These are phyloP conservation scores for Plenodomus biglobosus DNA, from an alignment of 2,329 filamentous ascomycete species.

Conservation along the genomic window DNA sequence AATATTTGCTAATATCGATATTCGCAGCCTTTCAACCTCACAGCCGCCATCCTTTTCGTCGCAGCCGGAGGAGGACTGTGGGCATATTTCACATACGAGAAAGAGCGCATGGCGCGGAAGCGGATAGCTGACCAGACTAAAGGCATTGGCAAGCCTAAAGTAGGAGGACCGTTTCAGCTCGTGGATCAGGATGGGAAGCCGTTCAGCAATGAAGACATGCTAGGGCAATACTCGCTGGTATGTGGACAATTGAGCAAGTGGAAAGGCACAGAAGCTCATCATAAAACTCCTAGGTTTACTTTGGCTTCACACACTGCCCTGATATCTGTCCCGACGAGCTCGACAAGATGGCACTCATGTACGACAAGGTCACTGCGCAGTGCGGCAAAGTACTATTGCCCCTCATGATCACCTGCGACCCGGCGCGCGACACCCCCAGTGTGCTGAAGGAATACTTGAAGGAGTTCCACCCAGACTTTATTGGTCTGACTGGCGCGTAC, in stretches of 20 bases:
- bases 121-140: constrained; percentile 89
- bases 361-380: constrained; percentile 64
- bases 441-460: constrained; percentile 81
- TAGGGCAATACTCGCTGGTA: constrained; percentile 81
- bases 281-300: constrained; percentile 72
- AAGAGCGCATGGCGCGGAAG: constrained; percentile 85
- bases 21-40: constrained; percentile 89
- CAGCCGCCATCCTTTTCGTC: constrained; percentile 84
- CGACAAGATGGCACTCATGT: constrained; percentile 98
- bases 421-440: constrained; percentile 81
- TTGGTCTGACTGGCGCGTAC: constrained; percentile 91
- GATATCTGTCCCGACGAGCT: constrained; percentile 99
- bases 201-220: constrained; percentile 78
- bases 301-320: constrained; percentile 96
- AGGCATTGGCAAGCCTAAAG: constrained; percentile 87
- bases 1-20: constrained; percentile 8
- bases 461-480: constrained; percentile 85
- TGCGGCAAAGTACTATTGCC: constrained; percentile 63
- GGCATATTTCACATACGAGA: constrained; percentile 92
- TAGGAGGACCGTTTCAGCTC: constrained; percentile 83
- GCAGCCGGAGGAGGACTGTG: constrained; percentile 74
- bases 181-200: constrained; percentile 77
- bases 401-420: constrained; percentile 95
- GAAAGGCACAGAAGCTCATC: background rate
- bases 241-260: constrained; percentile 34